A percentile compares a stretch with the other conserved stretches of the same genome.
Evolutionary conservation across 2,329 filamentous ascomycete species (phyloP).

Genomic region (Emericellopsis cladophorae): DNA sequence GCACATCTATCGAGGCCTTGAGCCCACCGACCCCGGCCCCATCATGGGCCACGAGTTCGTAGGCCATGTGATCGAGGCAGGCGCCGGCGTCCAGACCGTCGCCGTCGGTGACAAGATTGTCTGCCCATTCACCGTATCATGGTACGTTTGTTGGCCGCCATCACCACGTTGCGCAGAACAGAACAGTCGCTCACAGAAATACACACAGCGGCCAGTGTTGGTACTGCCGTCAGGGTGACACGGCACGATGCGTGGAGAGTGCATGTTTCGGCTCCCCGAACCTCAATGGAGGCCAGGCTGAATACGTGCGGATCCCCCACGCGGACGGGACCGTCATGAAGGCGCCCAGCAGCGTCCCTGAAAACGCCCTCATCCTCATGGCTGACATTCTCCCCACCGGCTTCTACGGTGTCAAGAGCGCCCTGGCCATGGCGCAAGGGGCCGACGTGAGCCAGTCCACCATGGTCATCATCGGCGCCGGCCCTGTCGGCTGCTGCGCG

Average conservation of each 20-base stretch:
- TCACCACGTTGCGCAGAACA: neutral
- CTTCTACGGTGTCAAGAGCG: conserved; percentile 72
- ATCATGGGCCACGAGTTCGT: conserved; percentile 82
- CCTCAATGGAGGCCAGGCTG: conserved; percentile 70
- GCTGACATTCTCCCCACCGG: conserved; percentile 86
- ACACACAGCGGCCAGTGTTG: conserved; percentile 49
- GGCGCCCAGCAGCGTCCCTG: conserved; percentile 40
- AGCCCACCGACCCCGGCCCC: conserved; percentile 47
- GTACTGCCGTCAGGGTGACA: conserved; percentile 67
- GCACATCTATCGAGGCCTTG: conserved; percentile 74
- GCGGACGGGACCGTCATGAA: conserved; percentile 31
- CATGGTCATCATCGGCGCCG: conserved; percentile 74
- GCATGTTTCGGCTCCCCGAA: conserved; percentile 56
- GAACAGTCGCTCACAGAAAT: neutral
- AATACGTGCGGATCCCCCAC: conserved; percentile 69
- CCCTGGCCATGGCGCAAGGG: conserved; percentile 47
- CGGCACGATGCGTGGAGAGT: conserved; percentile 62
- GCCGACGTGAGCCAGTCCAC: conserved; percentile 36
- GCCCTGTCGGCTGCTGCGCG: conserved; percentile 75
- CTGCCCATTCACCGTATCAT: conserved; percentile 71
- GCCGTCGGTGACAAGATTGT: conserved; percentile 68
- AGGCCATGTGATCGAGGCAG: conserved; percentile 57
- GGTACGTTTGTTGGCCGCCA: conserved; percentile 32
- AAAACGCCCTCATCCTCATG: conserved; percentile 73
- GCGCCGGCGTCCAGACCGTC: conserved; percentile 54